Evolutionary conservation across 1,284 basidiomycete genomes (phyloP), one percentile per base, ranked within the genome.

Genomic region (Tilletia walkeri): DNA sequence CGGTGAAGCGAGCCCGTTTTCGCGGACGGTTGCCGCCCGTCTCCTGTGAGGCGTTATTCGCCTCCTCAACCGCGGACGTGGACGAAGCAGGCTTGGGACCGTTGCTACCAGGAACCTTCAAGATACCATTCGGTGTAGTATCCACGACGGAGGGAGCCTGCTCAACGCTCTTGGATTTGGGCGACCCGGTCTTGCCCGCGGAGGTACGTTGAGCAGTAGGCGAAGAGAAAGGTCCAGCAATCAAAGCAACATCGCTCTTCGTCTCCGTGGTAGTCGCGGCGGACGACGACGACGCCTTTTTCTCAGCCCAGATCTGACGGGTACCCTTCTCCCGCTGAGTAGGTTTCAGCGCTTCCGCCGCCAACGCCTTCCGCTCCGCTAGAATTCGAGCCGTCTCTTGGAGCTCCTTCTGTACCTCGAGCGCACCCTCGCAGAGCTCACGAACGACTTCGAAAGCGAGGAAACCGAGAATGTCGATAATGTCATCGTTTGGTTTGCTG

Each of bases 361-460:
- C 63, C 41, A 45, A 45, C 24, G 16, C 16, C 30, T 41, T 24
- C n/a, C 63, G 39, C 41, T 47, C 63, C 10, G 39, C 39, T 18
- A 18, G 9, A 2, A 47, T 12, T 41, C 63, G 36, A 47, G 63
- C 63, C 9, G 39, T 47, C 41, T 67, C 66, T 14, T 50, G 24
- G 66, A 24, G 38, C 16, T 67, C 66, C 20, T 47, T 70, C 67
- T 81, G 79, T 66, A 81, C 77, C 10, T 71, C 73, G 53, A 82
- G 71, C 2, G 80, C 81, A 16, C 75, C 73, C 4, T 95, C 87
- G 4, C 94, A 95, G 49, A 98, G 87, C 2, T 92, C 92, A 53
- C 94, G 89, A 45, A 98, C 95, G 89, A 96, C 95, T 84, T 98
- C 95, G 84, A 96, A 98, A 0, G 94, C 92, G 39, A 98, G 88